These are phyloP conservation scores for Xylaria sp. DNA, from an alignment of 2,329 filamentous ascomycete genomes.

Conservation along the genomic window DNA sequence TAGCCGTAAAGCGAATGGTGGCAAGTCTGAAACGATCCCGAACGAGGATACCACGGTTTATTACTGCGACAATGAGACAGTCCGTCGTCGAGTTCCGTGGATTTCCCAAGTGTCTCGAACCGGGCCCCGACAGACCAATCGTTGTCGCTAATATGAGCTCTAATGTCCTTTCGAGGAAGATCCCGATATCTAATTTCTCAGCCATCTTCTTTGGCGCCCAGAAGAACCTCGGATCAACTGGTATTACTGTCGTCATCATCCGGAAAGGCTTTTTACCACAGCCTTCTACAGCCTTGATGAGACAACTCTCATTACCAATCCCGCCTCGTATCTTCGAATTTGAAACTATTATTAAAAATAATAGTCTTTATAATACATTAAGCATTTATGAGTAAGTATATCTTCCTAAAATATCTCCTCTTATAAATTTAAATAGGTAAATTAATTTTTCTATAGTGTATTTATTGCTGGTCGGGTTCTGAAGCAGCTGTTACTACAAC, in stretches of 20 bases:
- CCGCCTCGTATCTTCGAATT: conserved; percentile 87
- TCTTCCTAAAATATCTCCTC: background rate
- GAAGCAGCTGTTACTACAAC: conserved; percentile 74
- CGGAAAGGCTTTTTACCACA: conserved; percentile 84
- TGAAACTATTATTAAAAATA: conserved; percentile 87
- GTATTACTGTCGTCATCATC: conserved; percentile 87
- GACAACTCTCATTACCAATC: conserved; percentile 79
- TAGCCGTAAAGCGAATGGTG: conserved; percentile 70
- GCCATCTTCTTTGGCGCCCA: conserved; percentile 93
- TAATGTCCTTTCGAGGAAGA: conserved; percentile 85
- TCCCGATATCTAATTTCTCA: conserved; percentile 83
- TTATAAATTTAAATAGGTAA: conserved; percentile 7
- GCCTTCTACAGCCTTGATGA: conserved; percentile 74
- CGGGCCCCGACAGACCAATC: conserved; percentile 74
- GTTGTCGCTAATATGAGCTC: conserved; percentile 94
- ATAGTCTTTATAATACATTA: conserved; percentile 94
- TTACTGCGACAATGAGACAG: conserved; percentile 93
- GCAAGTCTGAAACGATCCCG: conserved; percentile 87
- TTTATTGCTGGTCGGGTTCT: conserved; percentile 93
- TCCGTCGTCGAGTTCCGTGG: conserved; percentile 89
- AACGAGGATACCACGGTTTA: conserved; percentile 79
- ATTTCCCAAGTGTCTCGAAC: conserved; percentile 72
- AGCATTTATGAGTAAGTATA: conserved; percentile 82
- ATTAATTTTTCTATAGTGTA: conserved; percentile 64
- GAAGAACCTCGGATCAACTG: conserved; percentile 90